A percentile compares a stretch with the other conserved stretches of the same genome.
Evolutionary conservation across 352 stramenopile genomes (phyloP).

Genomic region (Phytophthora pluvialis): DNA sequence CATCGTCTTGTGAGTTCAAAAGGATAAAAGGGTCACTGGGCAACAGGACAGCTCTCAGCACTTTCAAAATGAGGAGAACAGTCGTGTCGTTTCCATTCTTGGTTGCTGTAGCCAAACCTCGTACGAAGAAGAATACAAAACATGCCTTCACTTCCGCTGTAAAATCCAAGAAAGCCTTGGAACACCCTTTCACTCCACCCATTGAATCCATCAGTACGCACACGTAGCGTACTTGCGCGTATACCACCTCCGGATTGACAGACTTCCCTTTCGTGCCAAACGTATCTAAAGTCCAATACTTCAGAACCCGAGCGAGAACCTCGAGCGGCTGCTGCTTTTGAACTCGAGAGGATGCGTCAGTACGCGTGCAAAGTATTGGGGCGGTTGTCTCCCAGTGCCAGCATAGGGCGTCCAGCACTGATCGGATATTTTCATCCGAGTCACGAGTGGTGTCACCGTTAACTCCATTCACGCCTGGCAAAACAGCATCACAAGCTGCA

Average conservation of each 20-base stretch:
- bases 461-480: conserved; percentile 8
- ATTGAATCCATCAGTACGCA: conserved; percentile 45
- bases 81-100: conserved; percentile 19
- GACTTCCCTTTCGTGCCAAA: conserved; percentile 1
- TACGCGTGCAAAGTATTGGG: conserved; percentile 59
- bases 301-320: conserved; percentile 13
- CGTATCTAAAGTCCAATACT: conserved; percentile 1
- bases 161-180: conserved; percentile 21
- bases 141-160: conserved; percentile 18
- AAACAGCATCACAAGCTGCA: conserved; percentile 16
- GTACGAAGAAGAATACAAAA: conserved; percentile 30
- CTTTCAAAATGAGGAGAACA: conserved; percentile 23
- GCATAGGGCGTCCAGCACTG: conserved; percentile 40
- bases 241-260: conserved; percentile 29
- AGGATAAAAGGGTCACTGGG: conserved; percentile 16
- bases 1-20: conserved; percentile 27
- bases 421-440: not conserved
- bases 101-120: conserved; percentile 21
- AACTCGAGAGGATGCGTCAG: conserved; percentile 31
- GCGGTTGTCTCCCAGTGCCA: conserved; percentile 71
- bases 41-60: conserved; percentile 31
- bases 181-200: conserved; percentile 26
- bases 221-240: conserved; percentile 44
- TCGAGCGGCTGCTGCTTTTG: conserved; percentile 28
- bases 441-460: not conserved